Conservation (phyloP, 768 basidiomycete genomes). For the Podaxis mareebaensis region DNA sequence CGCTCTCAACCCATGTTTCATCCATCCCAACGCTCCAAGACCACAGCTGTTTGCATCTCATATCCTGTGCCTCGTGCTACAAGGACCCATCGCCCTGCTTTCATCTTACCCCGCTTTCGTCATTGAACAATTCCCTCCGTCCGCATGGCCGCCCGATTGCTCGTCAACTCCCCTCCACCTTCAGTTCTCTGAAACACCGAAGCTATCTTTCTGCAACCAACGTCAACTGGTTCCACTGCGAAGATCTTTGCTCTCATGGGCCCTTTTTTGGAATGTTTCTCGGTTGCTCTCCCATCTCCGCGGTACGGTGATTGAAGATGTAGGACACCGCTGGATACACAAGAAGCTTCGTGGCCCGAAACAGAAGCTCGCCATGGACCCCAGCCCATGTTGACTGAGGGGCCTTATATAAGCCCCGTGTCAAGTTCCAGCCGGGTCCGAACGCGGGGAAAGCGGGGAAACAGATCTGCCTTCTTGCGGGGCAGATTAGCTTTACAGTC, state of each 20-base stretch:
- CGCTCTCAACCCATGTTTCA: neutral
- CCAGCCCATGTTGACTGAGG: neutral
- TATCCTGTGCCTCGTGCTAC: neutral
- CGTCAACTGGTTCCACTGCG: neutral
- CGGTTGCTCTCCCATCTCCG: too few relatives aligned
- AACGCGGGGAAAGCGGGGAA: constrained; percentile 4
- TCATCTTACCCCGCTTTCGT: neutral
- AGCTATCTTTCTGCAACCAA: neutral
- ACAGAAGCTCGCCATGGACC: neutral
- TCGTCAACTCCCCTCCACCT: neutral
- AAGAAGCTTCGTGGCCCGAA: neutral
- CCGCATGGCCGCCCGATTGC: neutral
- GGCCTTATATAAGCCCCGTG: neutral
- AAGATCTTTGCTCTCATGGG: neutral
- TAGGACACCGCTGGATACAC: too few relatives aligned
- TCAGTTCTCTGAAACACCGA: neutral
- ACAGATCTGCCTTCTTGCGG: neutral
- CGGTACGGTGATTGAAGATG: too few relatives aligned
- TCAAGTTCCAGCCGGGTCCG: neutral
- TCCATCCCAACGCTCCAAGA: neutral
- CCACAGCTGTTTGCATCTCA: neutral
- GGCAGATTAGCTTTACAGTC: neutral
- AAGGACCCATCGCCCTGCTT: neutral
- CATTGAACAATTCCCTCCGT: neutral
- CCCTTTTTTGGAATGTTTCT: too few relatives aligned